Conservation (phyloP, 345 rosid genomes). For the Eucalyptus grandis region DNA sequence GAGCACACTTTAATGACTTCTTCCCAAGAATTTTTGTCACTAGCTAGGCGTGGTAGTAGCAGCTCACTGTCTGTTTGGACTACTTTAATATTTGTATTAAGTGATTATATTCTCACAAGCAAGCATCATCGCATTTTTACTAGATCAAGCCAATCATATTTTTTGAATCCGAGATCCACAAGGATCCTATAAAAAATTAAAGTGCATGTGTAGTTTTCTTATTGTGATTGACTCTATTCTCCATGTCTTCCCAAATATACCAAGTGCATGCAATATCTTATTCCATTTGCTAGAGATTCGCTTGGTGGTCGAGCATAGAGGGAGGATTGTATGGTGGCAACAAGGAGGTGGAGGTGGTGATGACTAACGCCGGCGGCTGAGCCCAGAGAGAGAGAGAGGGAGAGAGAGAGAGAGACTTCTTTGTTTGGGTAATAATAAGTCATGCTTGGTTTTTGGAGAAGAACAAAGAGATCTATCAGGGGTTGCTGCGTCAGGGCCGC, state of each 20-base stretch:
- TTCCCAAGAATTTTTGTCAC: neutral
- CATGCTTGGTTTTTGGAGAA: neutral
- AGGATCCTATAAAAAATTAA: neutral
- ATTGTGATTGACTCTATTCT: neutral
- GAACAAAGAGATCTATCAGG: neutral
- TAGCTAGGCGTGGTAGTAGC: neutral
- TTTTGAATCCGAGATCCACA: neutral
- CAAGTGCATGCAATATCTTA: neutral
- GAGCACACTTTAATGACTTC: neutral
- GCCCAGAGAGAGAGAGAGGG: neutral
- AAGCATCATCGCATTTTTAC: neutral
- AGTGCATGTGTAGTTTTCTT: neutral
- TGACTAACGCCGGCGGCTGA: neutral
- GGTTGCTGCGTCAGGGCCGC: neutral
- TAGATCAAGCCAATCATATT: neutral
- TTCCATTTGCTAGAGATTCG: neutral
- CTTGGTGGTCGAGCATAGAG: neutral
- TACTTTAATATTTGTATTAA: neutral
- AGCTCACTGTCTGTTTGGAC: neutral
- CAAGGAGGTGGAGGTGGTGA: neutral
- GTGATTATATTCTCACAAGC: neutral
- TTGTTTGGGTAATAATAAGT: neutral
- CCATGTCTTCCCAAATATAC: neutral
- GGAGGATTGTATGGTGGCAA: neutral
- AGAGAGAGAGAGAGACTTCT: neutral